Percentiles rank a stretch among this genome's conserved stretches.
Conservation (phyloP, 148 eudicot genomes). For the Bassia scoparia region DNA sequence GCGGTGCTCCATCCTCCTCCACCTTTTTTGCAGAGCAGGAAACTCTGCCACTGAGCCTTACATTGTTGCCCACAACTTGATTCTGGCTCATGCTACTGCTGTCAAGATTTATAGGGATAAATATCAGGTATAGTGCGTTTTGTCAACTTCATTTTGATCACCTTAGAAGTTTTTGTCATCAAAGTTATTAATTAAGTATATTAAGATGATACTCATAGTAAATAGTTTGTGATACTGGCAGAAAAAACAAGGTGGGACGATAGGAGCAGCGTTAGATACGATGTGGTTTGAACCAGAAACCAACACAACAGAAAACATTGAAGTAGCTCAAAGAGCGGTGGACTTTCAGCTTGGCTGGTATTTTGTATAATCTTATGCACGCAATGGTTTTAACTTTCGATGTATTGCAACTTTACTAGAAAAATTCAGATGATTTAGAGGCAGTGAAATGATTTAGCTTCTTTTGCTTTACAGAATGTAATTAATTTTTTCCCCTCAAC, state of each 20-base stretch:
- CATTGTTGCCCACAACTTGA: slow-evolving; percentile 68
- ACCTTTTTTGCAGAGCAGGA: slow-evolving; percentile 60
- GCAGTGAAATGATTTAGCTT: neutral
- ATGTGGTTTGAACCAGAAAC: slow-evolving; percentile 80
- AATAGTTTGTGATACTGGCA: slow-evolving; percentile 18
- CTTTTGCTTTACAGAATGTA: slow-evolving; percentile 7
- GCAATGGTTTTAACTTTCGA: neutral
- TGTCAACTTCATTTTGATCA: neutral
- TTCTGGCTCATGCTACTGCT: slow-evolving; percentile 73
- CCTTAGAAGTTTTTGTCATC: neutral
- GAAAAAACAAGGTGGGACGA: slow-evolving; percentile 53
- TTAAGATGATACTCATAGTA: too few species aligned
- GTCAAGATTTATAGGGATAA: slow-evolving; percentile 60
- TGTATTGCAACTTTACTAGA: neutral
- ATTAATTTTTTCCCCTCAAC: slow-evolving; percentile 28
- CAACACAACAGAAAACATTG: slow-evolving; percentile 57
- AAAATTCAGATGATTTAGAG: neutral
- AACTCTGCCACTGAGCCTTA: slow-evolving; percentile 97
- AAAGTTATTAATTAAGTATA: neutral
- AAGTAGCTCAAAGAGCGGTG: slow-evolving; percentile 73
- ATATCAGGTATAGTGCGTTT: slow-evolving; percentile 42
- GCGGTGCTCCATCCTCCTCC: slow-evolving; percentile 80
- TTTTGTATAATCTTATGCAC: neutral
- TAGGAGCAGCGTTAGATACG: slow-evolving; percentile 62
- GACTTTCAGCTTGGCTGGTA: slow-evolving; percentile 80